phyloP scores from a whole-genome alignment of 257 asterid species.

The Solanum paucissectum region DNA sequence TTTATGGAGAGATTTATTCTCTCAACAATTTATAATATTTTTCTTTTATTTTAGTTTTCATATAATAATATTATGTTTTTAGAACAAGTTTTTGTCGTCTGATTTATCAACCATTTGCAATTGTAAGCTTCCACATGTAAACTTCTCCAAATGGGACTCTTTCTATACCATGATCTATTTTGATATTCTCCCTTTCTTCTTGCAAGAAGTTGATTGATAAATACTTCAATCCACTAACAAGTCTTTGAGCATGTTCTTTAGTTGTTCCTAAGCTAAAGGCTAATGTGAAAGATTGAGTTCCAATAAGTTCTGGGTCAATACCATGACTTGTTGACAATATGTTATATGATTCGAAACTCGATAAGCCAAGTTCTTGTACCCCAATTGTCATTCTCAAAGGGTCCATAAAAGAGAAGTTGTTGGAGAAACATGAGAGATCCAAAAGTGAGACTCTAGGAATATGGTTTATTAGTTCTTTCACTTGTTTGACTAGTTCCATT shows the following conservation, averaged over 20 bases:
- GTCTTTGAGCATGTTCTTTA: slow-evolving; percentile 49
- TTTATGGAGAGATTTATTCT: no score
- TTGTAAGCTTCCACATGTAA: neutral
- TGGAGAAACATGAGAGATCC: slow-evolving; percentile 20
- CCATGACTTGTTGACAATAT: slow-evolving; percentile 40
- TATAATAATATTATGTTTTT: no score
- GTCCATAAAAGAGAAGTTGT: slow-evolving; percentile 31
- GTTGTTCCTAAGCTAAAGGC: slow-evolving; percentile 62
- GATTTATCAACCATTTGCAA: no score
- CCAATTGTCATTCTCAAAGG: slow-evolving; percentile 59
- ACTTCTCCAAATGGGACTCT: slow-evolving; percentile 15
- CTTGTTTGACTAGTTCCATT: slow-evolving; percentile 43
- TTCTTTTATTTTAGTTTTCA: no score
- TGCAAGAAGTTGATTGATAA: slow-evolving; percentile 21
- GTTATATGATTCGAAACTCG: slow-evolving; percentile 58
- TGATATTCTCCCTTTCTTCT: neutral
- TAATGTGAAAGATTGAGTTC: slow-evolving; percentile 50
- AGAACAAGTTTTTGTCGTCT: no score
- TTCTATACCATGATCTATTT: neutral
- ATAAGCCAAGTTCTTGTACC: slow-evolving; percentile 33
- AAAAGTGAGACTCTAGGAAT: slow-evolving; percentile 37
- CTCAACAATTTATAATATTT: no score
- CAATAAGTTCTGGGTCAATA: slow-evolving; percentile 58
- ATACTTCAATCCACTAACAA: slow-evolving; percentile 42
- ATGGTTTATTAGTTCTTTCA: slow-evolving; percentile 21